Base-by-base conservation (phyloP, 2,329 filamentous ascomycete species). In the Monosporascus sp. region DNA sequence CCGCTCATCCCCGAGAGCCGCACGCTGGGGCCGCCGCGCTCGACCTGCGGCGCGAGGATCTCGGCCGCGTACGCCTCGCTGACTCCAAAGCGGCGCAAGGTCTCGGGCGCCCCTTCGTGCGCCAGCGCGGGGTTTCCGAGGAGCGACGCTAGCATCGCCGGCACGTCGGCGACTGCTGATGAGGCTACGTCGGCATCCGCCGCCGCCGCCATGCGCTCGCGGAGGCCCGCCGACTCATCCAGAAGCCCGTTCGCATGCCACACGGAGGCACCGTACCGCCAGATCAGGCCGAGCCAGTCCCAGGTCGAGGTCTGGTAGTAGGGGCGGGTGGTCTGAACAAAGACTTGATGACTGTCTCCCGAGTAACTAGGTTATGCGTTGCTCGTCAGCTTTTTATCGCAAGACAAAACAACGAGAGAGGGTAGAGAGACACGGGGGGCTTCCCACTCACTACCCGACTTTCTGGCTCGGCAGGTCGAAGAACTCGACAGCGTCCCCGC, bases 391-490 rank as follows among this genome's bases (percentile, higher is more conserved):
- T 44, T 3, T 26, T 44, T 44, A 5, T 26, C 20, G 8, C 11
- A 7, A 44, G 26, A 44, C 11, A 14, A 7, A 20, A 44, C 5
- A 20, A 7, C 14, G 9, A 14, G 14, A 7, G 14, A 3, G 41
- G 22, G n/a, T 35, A 20, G 41, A 20, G 20, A 44, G 20, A 17
- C 7, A 15, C 20, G 20, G 22, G 17, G 20, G 35, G 9, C 22
- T 44, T 31, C 17, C 14, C 22, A 55, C 62, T 50, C 59, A 65
- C 62, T 62, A 63, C 48, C 59, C 58, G 49, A 63, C 56, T 41
- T 54, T 37, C 41, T 63, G 58, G 22, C 54, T 51, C 4, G 50
- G 50, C 4, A 56, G 52, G 31, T 63, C 58, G 15, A 54, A 51
- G 40, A 64, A 63, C 31, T 52, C 31, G 22, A 63, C 50, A 18